Conservation (phyloP, 2,329 filamentous ascomycete species). For the Rhynchosporium graminicola region DNA sequence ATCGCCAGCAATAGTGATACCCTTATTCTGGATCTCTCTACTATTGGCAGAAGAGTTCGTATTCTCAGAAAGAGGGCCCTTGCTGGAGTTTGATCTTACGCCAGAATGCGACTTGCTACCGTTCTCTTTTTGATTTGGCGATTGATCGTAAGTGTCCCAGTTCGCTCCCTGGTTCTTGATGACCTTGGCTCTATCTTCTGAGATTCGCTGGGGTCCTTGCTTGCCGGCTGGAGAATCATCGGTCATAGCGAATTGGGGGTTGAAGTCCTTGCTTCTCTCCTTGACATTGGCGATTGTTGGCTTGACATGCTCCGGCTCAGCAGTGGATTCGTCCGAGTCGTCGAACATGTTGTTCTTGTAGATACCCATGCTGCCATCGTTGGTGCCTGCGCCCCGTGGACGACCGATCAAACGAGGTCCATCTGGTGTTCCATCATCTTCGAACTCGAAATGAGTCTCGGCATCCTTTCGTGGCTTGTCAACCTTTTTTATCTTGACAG, state of each 20-base stretch:
- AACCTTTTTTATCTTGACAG: slow-evolving; percentile 58
- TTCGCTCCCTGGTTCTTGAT: slow-evolving; percentile 72
- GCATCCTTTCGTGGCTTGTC: slow-evolving; percentile 75
- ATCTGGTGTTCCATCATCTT: slow-evolving; percentile 68
- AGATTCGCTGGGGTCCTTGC: slow-evolving; percentile 46
- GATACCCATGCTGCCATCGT: slow-evolving; percentile 63
- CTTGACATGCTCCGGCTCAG: slow-evolving; percentile 21
- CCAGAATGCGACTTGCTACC: slow-evolving; percentile 33
- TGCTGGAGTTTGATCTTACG: slow-evolving; percentile 27
- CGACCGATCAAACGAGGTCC: slow-evolving; percentile 50
- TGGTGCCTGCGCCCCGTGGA: slow-evolving; percentile 59
- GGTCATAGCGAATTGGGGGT: slow-evolving; percentile 73
- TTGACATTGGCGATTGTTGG: slow-evolving; percentile 66
- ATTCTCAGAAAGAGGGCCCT: slow-evolving; percentile 36
- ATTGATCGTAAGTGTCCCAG: slow-evolving; percentile 58
- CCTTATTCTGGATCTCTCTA: slow-evolving; percentile 28
- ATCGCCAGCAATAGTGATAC: slow-evolving; percentile 48
- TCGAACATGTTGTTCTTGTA: slow-evolving; percentile 78
- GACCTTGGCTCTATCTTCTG: slow-evolving; percentile 65
- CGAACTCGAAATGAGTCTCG: slow-evolving; percentile 80
- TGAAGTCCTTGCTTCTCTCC: slow-evolving; percentile 75
- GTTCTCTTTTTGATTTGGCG: slow-evolving; percentile 51
- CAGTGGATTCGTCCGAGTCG: slow-evolving; percentile 40
- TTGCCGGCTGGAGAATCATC: slow-evolving; percentile 62
- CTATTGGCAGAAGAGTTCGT: slow-evolving; percentile 32